These are phyloP conservation scores for Ascochyta rabiei DNA, from an alignment of 2,329 filamentous ascomycete species.

Conservation along the genomic window DNA sequence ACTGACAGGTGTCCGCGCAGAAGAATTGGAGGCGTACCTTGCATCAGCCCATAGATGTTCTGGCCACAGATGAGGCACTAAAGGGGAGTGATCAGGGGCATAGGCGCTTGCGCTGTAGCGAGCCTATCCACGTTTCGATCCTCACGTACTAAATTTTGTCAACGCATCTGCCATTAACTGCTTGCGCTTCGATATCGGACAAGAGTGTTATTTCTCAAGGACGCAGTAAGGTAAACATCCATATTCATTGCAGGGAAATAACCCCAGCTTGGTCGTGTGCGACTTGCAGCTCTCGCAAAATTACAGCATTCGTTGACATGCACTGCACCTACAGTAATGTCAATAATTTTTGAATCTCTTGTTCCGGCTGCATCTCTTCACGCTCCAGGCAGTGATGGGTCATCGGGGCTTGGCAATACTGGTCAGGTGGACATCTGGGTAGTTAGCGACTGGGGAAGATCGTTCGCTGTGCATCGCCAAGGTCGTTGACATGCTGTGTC, in stretches of 20 bases:
- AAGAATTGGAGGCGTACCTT: constrained; percentile 11
- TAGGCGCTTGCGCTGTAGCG: background rate
- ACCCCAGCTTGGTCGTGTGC: too few relatives aligned
- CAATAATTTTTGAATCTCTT: too few relatives aligned
- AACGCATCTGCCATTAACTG: background rate
- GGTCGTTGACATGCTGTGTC: background rate
- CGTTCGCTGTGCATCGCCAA: background rate
- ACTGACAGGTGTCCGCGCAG: constrained; percentile 1
- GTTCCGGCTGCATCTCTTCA: too few relatives aligned
- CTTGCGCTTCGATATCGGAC: background rate
- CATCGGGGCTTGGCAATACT: too few relatives aligned
- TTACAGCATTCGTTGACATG: too few relatives aligned
- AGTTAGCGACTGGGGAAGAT: background rate
- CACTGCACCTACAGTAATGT: too few relatives aligned
- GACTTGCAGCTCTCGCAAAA: too few relatives aligned
- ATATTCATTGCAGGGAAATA: too few relatives aligned
- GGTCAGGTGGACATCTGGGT: too few relatives aligned
- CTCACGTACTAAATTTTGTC: background rate
- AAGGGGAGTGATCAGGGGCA: background rate
- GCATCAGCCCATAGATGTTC: background rate
- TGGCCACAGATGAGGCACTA: background rate
- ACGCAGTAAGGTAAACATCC: background rate
- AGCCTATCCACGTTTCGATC: background rate
- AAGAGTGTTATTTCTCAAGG: background rate
- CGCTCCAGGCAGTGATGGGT: too few relatives aligned